Conservation (phyloP, 495 filamentous ascomycete genomes). For the Penicillium bialowiezense region DNA sequence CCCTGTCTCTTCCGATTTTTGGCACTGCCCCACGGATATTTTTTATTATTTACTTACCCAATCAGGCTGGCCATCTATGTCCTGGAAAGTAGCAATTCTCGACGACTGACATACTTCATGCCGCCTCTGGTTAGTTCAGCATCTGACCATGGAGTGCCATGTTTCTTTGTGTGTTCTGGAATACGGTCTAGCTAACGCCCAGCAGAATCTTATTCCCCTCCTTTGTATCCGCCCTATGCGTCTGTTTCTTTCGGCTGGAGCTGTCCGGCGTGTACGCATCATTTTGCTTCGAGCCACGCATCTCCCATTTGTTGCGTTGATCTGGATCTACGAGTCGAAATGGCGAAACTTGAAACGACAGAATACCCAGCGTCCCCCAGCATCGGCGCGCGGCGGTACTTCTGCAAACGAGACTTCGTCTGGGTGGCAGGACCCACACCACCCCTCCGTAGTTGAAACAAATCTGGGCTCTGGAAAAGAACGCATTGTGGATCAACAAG, state of each 20-base stretch:
- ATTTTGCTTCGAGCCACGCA: conserved; percentile 72
- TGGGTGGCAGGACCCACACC: conserved; percentile 28
- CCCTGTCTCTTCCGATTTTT: conserved; percentile 1
- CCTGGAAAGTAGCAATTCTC: conserved; percentile 70
- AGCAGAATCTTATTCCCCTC: conserved; percentile 79
- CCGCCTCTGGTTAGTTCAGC: conserved; percentile 52
- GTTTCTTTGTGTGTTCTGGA: conserved; percentile 14
- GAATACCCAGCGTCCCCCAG: conserved; percentile 25
- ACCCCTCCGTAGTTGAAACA: conserved; percentile 25
- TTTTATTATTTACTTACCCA: conserved; percentile 2
- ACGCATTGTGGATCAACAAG: conserved; percentile 19
- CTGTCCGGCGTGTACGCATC: conserved; percentile 71
- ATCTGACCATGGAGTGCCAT: neutral
- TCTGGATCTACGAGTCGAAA: conserved; percentile 56
- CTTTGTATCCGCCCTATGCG: conserved; percentile 80
- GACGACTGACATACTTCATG: conserved; percentile 78
- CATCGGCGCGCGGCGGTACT: conserved; percentile 19
- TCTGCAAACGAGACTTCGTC: conserved; percentile 28
- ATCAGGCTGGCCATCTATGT: conserved; percentile 63
- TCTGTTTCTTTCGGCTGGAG: conserved; percentile 68
- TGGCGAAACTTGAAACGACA: conserved; percentile 27
- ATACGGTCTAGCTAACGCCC: conserved; percentile 21
- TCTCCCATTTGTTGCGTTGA: conserved; percentile 59
- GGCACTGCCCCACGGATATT: neutral
- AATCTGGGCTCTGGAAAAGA: conserved; percentile 20